Evolutionary conservation across 495 filamentous ascomycete genomes (phyloP), one percentile per base, ranked within the genome.

Genomic region (Pyrenula massariospora): DNA sequence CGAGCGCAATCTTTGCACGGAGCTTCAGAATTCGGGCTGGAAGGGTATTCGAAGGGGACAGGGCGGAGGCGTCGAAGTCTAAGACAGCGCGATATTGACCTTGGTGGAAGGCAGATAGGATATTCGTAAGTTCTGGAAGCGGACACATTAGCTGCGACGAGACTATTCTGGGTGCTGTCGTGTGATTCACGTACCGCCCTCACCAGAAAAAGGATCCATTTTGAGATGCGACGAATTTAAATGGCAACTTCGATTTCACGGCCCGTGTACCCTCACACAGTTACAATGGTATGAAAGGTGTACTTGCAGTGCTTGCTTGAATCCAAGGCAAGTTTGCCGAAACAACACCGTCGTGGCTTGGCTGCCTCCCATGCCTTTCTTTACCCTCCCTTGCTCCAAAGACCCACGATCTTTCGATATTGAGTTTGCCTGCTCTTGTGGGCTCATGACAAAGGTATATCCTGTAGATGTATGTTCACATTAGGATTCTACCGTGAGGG

Each of bases 121-220:
- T 84, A 77, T 91, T 95, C 69, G 95, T 83, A 62, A 98, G 83
- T 74, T 98, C 93, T 87, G 65, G n/a, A 54, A 53, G n/a, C n/a
- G 48, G 60, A 19, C 58, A 56, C 25, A 12, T 63, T 48, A 60
- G 60, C 52, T 51, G n/a, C n/a, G n/a, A n/a, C n/a, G n/a, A n/a
- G 25, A 11, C 51, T 15, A 49, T 49, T 57, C 21, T 55, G 2
- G 12, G 15, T 23, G 20, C n/a, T n/a, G n/a, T n/a, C n/a, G n/a
- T n/a, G n/a, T n/a, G n/a, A n/a, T n/a, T n/a, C n/a, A n/a, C 74
- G 58, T 70, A 86, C 84, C 84, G 76, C 89, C 90, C 76, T 96
- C 93, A 62, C 88, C 80, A 21, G 89, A 94, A 67, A 92, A 98
- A 58, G 92, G 93, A 77, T 98, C 93, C 88, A 94, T 94, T 15